Evolutionary conservation across 2,329 filamentous ascomycete genomes (phyloP).

Genomic region (Metarhizium brunneum): DNA sequence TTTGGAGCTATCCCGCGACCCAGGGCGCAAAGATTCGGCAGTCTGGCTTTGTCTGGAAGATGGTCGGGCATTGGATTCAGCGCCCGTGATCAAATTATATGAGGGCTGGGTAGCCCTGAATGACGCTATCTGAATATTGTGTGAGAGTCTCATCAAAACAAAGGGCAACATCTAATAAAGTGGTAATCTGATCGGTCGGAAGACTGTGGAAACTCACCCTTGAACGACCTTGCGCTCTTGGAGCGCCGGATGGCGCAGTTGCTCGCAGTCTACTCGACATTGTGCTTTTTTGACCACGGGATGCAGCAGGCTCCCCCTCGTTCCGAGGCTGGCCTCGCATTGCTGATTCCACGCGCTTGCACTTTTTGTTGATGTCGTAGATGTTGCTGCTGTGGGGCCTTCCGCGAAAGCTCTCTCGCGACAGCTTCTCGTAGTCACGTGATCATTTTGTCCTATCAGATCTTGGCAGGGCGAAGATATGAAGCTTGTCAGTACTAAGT

Average conservation of each 20-base stretch:
- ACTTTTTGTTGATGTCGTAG: not conserved
- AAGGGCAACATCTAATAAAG: not conserved
- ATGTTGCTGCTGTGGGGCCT: not conserved
- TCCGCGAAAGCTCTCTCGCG: not conserved
- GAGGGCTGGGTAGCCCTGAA: constrained; percentile 45
- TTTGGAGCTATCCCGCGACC: constrained; percentile 49
- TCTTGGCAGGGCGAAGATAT: too few relatives aligned
- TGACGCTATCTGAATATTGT: constrained; percentile 27
- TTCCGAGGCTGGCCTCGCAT: constrained; percentile 25
- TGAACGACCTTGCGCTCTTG: constrained; percentile 28
- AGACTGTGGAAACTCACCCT: constrained; percentile 22
- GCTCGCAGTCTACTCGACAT: constrained; percentile 23
- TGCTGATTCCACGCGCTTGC: constrained; percentile 4
- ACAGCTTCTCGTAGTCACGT: constrained; percentile 2
- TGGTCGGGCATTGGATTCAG: constrained; percentile 30
- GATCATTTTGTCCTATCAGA: not conserved
- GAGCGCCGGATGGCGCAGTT: constrained; percentile 24
- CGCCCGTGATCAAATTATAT: constrained; percentile 51
- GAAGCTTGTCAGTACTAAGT: too few relatives aligned
- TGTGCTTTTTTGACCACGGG: constrained; percentile 19
- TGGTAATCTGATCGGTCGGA: not conserved
- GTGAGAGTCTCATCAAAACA: not conserved
- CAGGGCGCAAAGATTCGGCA: constrained; percentile 32
- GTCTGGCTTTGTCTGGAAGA: constrained; percentile 30
- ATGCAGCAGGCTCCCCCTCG: constrained; percentile 19